Base-by-base conservation (phyloP, 2,329 filamentous ascomycete genomes). In the Cladophialophora exuberans region DNA sequence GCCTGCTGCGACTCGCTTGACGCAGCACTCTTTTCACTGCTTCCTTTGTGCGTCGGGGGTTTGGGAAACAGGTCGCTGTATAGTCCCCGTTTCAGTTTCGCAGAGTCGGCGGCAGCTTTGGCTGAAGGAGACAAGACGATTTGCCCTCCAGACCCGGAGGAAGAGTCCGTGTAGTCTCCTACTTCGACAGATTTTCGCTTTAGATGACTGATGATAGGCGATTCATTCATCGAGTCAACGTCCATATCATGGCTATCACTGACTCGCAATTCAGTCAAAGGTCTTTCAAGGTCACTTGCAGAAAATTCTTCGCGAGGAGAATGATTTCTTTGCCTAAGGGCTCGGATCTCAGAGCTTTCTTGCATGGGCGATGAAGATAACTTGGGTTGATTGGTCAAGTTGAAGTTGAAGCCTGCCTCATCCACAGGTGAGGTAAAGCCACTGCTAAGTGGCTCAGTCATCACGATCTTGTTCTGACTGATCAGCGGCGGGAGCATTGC, bases 81-180 rank as follows among this genome's bases (percentile, higher is more conserved):
- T n/a, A 62, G 55, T 11, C 56, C 56, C 10, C 64, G 54, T 47
- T 62, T 65, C 9, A 55, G 38, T 46, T 60, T 65, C 17, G 64
- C 64, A 7, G 64, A 65, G 26, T 62, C 47, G 7, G 64, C 64
- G 11, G 64, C 64, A 22, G 62, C 62, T 33, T 58, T 56, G 30
- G 61, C 64, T 3, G 62, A 47, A 10, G 50, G 45, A 41, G 62
- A 60, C 20, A 65, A 46, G 11, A 44, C 54, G 18, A 64, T 64
- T 7, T 39, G 15, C 15, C 50, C 46, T 17, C 43, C 49, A 10
- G 47, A 30, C 4, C 48, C 25, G 6, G 25, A 20, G 17, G 33
- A 33, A 4, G 31, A 4, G 18, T 49, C 22, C 17, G 25, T 20
- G 18, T 45, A 15, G 6, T 45, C 30, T 18, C 25, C 44, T 9